phyloP scores from a whole-genome alignment of 176 grass and related monocot species.

The Otatea glauca region DNA sequence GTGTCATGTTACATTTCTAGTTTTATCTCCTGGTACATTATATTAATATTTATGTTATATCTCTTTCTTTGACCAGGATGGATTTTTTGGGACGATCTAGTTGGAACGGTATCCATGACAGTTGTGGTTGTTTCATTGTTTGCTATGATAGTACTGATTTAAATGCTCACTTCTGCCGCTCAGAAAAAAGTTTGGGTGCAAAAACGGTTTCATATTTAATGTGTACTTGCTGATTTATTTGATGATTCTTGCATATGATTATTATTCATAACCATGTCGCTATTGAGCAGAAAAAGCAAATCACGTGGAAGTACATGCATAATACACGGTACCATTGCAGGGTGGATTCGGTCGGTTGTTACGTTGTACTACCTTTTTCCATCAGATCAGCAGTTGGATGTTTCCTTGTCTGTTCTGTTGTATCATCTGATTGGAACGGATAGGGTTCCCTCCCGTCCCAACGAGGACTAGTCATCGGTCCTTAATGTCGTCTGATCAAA shows the following conservation, averaged over 20 bases:
- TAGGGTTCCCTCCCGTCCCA: too few species aligned
- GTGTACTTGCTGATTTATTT: not conserved
- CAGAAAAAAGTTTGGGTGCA: not conserved
- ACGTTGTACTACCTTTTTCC: not conserved
- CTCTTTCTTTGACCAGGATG: not conserved
- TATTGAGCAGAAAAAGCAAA: not conserved
- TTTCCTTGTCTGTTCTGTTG: not conserved
- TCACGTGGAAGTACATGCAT: not conserved
- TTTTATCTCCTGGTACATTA: not conserved
- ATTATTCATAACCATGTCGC: not conserved
- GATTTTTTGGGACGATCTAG: not conserved
- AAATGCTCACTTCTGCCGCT: not conserved
- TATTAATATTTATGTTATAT: not conserved
- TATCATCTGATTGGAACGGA: not conserved
- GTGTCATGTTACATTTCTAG: not conserved
- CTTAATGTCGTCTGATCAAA: too few species aligned
- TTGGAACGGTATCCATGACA: not conserved
- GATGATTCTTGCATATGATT: not conserved
- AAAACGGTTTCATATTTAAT: not conserved
- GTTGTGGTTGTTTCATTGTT: not conserved
- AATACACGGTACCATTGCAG: not conserved
- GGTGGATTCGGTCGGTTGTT: constrained; percentile 32
- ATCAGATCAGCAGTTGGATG: constrained; percentile 25
- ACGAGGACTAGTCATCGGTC: too few species aligned
- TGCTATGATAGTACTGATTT: not conserved